phyloP scores from a whole-genome alignment of 345 rosid genomes.

The Physaria fendleri region DNA sequence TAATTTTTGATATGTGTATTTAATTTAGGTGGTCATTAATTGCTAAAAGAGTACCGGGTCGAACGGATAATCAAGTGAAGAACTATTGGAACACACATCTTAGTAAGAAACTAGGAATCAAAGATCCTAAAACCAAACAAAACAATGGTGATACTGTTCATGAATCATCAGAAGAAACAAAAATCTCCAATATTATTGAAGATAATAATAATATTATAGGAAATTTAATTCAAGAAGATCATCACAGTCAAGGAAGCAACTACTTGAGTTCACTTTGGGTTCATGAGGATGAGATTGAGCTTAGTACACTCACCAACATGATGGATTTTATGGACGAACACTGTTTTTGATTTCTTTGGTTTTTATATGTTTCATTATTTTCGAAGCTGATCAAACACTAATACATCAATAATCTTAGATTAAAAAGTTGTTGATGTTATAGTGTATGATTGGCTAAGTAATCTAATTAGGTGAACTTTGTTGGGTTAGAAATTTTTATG shows the following conservation, averaged over 20 bases:
- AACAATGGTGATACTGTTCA: conserved; percentile 11
- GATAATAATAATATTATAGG: neutral
- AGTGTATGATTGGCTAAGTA: conserved; percentile 32
- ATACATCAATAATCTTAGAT: conserved; percentile 27
- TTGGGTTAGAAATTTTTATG: conserved; percentile 14
- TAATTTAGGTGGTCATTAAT: conserved; percentile 58
- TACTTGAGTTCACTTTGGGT: conserved; percentile 39
- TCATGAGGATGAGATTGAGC: conserved; percentile 36
- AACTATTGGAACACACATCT: conserved; percentile 59
- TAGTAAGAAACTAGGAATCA: conserved; percentile 46
- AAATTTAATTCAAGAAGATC: conserved; percentile 22
- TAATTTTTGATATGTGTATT: neutral
- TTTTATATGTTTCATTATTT: conserved; percentile 5
- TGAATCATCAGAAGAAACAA: conserved; percentile 10
- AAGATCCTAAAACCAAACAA: conserved; percentile 17
- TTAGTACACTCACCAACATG: conserved; percentile 34
- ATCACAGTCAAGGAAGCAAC: conserved; percentile 19
- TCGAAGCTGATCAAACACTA: conserved; percentile 28
- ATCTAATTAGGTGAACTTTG: conserved; percentile 12
- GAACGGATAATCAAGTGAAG: conserved; percentile 73
- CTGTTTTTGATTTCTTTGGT: conserved; percentile 20
- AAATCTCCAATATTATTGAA: conserved; percentile 1
- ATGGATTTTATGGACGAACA: conserved; percentile 38
- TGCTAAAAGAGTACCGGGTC: conserved; percentile 62
- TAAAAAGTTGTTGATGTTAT: conserved; percentile 27